phyloP scores from a whole-genome alignment of 2,329 filamentous ascomycete genomes.

The Fusarium protoensiforme region DNA sequence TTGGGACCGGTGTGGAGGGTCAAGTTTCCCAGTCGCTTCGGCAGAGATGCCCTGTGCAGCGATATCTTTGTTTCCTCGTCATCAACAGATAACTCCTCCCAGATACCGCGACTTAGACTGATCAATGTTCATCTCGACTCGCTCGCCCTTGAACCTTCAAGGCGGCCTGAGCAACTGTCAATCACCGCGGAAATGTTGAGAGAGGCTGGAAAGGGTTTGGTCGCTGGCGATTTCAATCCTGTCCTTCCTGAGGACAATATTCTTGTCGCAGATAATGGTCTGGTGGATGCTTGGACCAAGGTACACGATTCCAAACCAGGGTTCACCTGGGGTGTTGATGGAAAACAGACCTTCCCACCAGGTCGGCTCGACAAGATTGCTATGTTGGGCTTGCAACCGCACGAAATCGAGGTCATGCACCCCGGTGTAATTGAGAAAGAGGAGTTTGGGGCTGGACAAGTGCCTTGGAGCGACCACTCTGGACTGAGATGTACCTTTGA shows the following conservation, averaged over 20 bases:
- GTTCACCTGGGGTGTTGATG: conserved; percentile 52
- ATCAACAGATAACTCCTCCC: background rate
- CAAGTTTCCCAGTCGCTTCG: conserved; percentile 46
- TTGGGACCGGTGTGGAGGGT: conserved; percentile 48
- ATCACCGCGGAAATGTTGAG: conserved; percentile 42
- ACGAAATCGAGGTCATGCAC: conserved; percentile 28
- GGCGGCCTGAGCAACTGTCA: conserved; percentile 45
- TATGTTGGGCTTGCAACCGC: conserved; percentile 40
- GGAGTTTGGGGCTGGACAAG: background rate
- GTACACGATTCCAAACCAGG: conserved; percentile 45
- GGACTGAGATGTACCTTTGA: conserved; percentile 4
- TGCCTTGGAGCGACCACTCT: conserved; percentile 13
- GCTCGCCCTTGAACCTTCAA: conserved; percentile 41
- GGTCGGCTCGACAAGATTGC: conserved; percentile 52
- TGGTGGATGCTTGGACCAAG: conserved; percentile 50
- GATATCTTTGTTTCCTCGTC: conserved; percentile 42
- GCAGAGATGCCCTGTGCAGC: conserved; percentile 49
- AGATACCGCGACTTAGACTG: conserved; percentile 40
- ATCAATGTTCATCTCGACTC: conserved; percentile 55
- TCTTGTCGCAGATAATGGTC: conserved; percentile 45
- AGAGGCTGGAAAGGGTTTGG: conserved; percentile 43
- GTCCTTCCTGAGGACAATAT: conserved; percentile 48
- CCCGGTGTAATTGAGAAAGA: conserved; percentile 2
- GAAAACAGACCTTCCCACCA: conserved; percentile 45
- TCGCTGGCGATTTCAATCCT: conserved; percentile 55